Conservation (phyloP, 139 green algal genomes). For the Parachlorella kessleri region DNA sequence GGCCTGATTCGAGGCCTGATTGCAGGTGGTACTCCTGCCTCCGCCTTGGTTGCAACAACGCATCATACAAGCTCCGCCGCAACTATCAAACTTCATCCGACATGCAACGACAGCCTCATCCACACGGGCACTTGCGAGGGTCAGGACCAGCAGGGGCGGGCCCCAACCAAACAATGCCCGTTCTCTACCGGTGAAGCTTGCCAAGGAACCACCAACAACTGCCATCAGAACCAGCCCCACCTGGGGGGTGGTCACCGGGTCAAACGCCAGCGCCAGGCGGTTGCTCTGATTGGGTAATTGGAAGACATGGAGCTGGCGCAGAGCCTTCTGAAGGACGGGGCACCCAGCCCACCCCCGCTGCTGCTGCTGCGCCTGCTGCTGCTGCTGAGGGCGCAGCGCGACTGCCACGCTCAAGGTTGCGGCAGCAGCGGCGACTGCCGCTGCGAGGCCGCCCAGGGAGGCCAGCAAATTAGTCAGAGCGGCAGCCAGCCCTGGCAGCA, state of each 20-base stretch:
- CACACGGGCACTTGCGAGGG: neutral
- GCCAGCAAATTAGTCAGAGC: too few species aligned
- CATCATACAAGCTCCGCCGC: too few species aligned
- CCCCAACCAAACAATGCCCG: too few species aligned
- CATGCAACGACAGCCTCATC: neutral
- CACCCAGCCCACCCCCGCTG: neutral
- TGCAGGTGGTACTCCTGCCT: too few species aligned
- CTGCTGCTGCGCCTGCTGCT: neutral
- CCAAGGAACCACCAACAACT: too few species aligned
- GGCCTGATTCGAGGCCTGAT: neutral
- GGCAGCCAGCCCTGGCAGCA: too few species aligned
- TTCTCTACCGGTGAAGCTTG: too few species aligned
- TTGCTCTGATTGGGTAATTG: conserved; percentile 83
- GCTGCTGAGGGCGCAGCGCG: neutral
- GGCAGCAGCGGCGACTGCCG: neutral
- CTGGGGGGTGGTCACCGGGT: conserved; percentile 30
- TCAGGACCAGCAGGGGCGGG: neutral
- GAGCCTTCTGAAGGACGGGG: conserved; percentile 46
- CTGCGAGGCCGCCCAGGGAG: conserved; percentile 1
- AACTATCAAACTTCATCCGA: neutral
- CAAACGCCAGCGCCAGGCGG: conserved; percentile 76
- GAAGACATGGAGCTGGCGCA: conserved; percentile 70
- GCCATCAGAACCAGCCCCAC: too few species aligned
- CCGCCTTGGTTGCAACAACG: too few species aligned
- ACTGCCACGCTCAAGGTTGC: too few species aligned